Evolutionary conservation across 139 green algal genomes (phyloP).

Genomic region (Chlamydomonas urium): DNA sequence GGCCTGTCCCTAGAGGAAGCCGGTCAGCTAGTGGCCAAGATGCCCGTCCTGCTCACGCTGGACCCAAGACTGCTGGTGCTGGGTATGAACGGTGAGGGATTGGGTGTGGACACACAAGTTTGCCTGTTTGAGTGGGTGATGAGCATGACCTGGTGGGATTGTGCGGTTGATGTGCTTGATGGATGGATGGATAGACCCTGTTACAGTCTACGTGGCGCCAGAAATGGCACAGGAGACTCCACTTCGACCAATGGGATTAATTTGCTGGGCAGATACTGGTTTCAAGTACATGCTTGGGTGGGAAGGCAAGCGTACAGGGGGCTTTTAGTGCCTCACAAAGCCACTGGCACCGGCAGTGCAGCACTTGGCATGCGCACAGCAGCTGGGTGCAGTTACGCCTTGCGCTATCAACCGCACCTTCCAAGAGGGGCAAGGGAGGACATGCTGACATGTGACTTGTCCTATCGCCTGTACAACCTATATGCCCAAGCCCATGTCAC

Average conservation of each 20-base stretch:
- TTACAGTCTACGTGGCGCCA: no score
- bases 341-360: no score
- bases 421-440: neutral
- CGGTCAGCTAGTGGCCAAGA: neutral
- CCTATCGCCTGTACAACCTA: no score
- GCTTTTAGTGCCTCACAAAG: no score
- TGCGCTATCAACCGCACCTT: neutral
- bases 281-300: no score
- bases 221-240: no score
- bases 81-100: constrained; percentile 1
- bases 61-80: constrained; percentile 4
- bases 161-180: neutral
- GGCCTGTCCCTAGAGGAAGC: neutral
- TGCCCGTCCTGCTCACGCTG: constrained; percentile 9
- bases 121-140: neutral
- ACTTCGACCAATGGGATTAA: no score
- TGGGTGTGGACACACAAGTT: no score
- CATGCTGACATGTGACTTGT: no score
- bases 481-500: no score
- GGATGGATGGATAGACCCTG: neutral
- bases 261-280: no score
- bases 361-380: neutral
- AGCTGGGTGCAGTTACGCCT: neutral
- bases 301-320: no score
- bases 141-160: neutral